Base-by-base conservation (phyloP, 2,329 filamentous ascomycete genomes). In the Pseudogymnoascus sp. region DNA sequence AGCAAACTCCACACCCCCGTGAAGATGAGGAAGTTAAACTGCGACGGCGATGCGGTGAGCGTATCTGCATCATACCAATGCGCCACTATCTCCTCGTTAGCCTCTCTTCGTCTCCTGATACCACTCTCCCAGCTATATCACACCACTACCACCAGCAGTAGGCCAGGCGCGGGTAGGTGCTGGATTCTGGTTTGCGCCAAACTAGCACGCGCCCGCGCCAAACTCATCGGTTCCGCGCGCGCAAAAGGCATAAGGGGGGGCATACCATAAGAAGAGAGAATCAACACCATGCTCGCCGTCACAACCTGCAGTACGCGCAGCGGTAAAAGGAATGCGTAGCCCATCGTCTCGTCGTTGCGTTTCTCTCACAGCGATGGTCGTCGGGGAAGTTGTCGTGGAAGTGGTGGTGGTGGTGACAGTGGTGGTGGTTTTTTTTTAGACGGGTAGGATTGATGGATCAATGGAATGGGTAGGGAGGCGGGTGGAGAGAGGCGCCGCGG, bases 31-130 rank as follows among this genome's bases (percentile, higher is more conserved):
- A 85, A 86, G 75, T 80, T 82, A 73, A 87, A 74, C 66, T 84
- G 79, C 3, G 78, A 75, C 0, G 85, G 84, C n/a, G 84, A 79
- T 16, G 78, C 68, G 3, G 78, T 79, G 67, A 79, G 76, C 69
- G 82, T 88, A 69, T 84, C 76, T 65, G 74, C 76, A 71, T 82
- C 78, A 72, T 85, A 86, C 82, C 83, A 87, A 73, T 86, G 78
- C 67, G 82, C 77, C 63, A 87, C 85, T 87, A 12, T 16, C 7
- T 11, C 16, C 16, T n/a, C 16, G 25, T 34, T 21, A 38, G 40
- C 18, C 18, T 21, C 8, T 21, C 2, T 21, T 3, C 21, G 21
- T 21, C 3, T 21, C 21, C n/a, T n/a, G n/a, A n/a, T n/a, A n/a
- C n/a, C n/a, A n/a, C n/a, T n/a, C n/a, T n/a, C n/a, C n/a, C n/a